Base-by-base conservation (phyloP, 2,329 filamentous ascomycete genomes). In the Coniochaeta hoffmannii region DNA sequence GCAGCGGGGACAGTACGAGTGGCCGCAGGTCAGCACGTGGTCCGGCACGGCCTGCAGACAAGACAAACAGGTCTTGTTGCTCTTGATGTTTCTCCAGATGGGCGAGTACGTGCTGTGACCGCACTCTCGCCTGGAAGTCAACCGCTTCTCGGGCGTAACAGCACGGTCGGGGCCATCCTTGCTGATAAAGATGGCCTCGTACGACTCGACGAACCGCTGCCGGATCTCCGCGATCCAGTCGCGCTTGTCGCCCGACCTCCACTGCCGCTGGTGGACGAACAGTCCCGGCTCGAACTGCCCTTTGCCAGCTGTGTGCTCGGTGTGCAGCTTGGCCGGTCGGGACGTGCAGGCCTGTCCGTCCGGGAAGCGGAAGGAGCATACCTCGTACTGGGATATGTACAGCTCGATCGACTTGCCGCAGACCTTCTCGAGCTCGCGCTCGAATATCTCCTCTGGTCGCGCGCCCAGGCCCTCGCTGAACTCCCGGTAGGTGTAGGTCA, bases 71-170 rank as follows among this genome's bases (percentile, higher is more conserved):
- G 44, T 50, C 44, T 50, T 50, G 44, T 50, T 50, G 44, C 44
- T 50, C 44, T 50, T 50, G 44, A 50, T 50, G n/a, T 50, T 28
- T 24, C n/a, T 50, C 44, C 44, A 50, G 24, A 50, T 50, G n/a
- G 28, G 24, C 24, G 44, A 28, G 24, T 28, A 50, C 5, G 24
- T 50, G 44, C 28, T 30, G 14, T 50, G 44, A 15, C 44, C 44
- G 24, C 44, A 50, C 28, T 50, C 44, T 8, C 44, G 14, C 44
- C 24, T n/a, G 11, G 44, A 50, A n/a, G 28, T 50, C 14, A 50
- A 12, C 24, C 44, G 14, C 28, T 50, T 30, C 44, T 30, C 44
- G 12, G 44, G 44, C 9, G 41, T 24, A 6, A 17, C 19, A 12
- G 19, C 26, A 3, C 14, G 19, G 26, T 46, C 41, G 19, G 17